These are phyloP conservation scores for Fusarium pseudonygamai DNA, from an alignment of 2,329 filamentous ascomycete species.

Conservation along the genomic window DNA sequence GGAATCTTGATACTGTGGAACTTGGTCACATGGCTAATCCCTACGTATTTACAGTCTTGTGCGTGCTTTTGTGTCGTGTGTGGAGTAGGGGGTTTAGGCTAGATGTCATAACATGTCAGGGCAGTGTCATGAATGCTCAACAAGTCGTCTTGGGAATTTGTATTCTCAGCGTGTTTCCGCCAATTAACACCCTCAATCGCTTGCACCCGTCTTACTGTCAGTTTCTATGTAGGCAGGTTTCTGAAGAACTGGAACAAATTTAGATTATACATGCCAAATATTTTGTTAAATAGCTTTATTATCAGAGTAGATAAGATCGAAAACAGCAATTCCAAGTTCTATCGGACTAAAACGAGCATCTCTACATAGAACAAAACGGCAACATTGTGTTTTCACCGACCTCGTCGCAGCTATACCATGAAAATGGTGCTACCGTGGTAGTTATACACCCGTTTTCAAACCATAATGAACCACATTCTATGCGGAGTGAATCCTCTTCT, in stretches of 20 bases:
- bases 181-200: neutral
- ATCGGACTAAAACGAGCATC: neutral
- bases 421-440: neutral
- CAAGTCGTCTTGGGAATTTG: neutral
- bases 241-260: neutral
- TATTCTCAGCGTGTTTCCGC: neutral
- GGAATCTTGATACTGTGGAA: neutral
- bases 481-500: neutral
- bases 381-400: neutral
- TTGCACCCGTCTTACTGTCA: neutral
- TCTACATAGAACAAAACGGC: neutral
- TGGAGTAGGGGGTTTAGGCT: fast-evolving
- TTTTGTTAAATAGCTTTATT: neutral
- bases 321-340: neutral
- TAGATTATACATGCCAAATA: neutral
- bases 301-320: neutral
- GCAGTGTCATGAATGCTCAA: neutral
- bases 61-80: neutral
- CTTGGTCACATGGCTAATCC: neutral
- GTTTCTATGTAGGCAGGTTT: neutral
- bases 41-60: no score
- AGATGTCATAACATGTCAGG: neutral
- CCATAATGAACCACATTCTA: neutral
- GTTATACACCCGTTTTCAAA: neutral
- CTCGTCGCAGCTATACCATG: neutral